Evolutionary conservation across 1,139 yeast species (phyloP).

Genomic region (Kodamaea anthophila): DNA sequence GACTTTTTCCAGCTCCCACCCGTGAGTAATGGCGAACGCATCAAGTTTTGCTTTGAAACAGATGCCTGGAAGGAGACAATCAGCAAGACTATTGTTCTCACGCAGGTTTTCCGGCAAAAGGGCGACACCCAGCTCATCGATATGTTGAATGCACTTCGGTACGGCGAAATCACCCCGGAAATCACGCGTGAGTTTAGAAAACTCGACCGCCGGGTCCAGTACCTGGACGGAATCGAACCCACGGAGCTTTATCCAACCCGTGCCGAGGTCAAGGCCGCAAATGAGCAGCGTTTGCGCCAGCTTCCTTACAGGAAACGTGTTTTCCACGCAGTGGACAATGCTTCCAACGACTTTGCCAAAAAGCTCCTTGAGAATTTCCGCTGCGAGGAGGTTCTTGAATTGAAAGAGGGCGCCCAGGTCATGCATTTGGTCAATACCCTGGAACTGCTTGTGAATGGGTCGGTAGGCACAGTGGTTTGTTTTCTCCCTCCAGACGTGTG

Average conservation of each 20-base stretch:
- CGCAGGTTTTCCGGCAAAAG: slow-evolving; percentile 65
- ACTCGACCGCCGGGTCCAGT: slow-evolving; percentile 49
- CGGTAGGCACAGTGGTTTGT: slow-evolving; percentile 54
- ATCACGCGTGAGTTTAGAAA: slow-evolving; percentile 39
- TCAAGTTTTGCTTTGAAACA: slow-evolving; percentile 54
- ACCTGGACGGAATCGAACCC: slow-evolving; percentile 72
- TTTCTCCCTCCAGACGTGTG: slow-evolving; percentile 43
- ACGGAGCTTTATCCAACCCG: slow-evolving; percentile 76
- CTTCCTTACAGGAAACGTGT: slow-evolving; percentile 27
- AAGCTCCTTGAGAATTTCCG: slow-evolving; percentile 36
- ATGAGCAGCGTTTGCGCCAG: slow-evolving; percentile 42
- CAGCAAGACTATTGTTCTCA: slow-evolving; percentile 50
- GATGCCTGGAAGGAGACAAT: slow-evolving; percentile 51
- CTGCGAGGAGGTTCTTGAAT: slow-evolving; percentile 38
- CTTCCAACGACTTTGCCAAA: slow-evolving; percentile 17
- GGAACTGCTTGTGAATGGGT: slow-evolving; percentile 49
- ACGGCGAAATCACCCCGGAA: slow-evolving; percentile 50
- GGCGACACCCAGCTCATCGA: slow-evolving; percentile 63
- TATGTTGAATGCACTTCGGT: slow-evolving; percentile 69
- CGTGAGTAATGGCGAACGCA: slow-evolving; percentile 38
- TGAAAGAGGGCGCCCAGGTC: slow-evolving; percentile 59
- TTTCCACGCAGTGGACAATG: slow-evolving; percentile 47
- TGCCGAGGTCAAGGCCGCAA: slow-evolving; percentile 67
- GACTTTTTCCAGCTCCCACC: slow-evolving; percentile 93
- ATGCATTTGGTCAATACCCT: slow-evolving; percentile 46